Base-by-base conservation (phyloP, 371 early-diverging fungal species). In the Mortierella sp. region DNA sequence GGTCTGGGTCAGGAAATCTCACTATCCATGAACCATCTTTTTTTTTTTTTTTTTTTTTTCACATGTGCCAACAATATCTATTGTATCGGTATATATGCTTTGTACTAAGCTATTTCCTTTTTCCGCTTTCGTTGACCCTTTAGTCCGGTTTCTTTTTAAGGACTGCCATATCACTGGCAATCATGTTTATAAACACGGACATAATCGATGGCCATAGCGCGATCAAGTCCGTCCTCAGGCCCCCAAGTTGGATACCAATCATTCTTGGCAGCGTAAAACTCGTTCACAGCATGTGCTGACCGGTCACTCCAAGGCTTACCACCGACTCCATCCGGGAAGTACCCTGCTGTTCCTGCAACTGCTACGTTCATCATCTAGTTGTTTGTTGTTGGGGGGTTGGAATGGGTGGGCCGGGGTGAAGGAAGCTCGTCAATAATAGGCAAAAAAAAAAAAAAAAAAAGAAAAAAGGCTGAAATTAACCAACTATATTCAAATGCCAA, bases 261-360 rank as follows among this genome's bases (percentile, higher is more conserved):
- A 12, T 81, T 67, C 62, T 81, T 85, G 11, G 75, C 74, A 19
- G 83, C 71, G 70, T 85, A 87, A 56, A 89, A 89, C 15, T 70
- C 77, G 57, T 87, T 87, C 1, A 83, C 75, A 1, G 90, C 87
- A 69, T 83, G 86, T 11, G 50, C 50, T 0, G 79, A 77, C 15
- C 57, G 46, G 62, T 83, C 80, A 47, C 59, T 72, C 83, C 83
- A 83, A 16, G 81, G 81, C 29, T 83, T 83, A 44, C 47, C 60
- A 6, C 81, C 80, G 2, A 70, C 66, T 3, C 74, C 72, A 61
- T 91, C 91, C 26, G 89, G 88, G 81, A 89, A 93, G 66, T 84
- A 91, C 1, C 85, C 89, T 57, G 84, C 85, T 2, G 86, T 84
- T 11, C 91, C 92, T 19, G 91, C 92, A 2, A 91, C 91, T 7